Percentiles rank a stretch among this genome's conserved stretches.
phyloP scores from a whole-genome alignment of 2,329 filamentous ascomycete genomes.

The Pseudogymnoascus sp. region DNA sequence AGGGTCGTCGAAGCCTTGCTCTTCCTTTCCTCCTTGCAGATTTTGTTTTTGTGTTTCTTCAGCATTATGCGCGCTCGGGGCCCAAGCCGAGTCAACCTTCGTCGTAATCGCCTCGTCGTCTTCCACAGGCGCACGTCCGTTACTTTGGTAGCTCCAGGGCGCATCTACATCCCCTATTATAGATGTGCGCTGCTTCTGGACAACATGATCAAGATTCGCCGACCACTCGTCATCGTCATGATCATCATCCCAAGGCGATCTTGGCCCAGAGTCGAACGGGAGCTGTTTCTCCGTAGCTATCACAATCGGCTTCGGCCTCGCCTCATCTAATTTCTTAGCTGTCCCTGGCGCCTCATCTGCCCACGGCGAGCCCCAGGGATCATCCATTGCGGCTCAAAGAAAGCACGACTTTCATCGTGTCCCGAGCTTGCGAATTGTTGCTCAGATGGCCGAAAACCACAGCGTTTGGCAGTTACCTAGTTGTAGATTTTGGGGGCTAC shows the following conservation, averaged over 20 bases:
- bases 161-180: neutral
- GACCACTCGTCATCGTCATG: constrained; percentile 25
- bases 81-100: neutral
- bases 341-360: constrained; percentile 26
- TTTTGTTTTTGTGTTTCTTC: neutral
- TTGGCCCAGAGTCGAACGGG: constrained; percentile 19
- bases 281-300: constrained; percentile 17
- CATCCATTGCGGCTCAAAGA: constrained; percentile 28
- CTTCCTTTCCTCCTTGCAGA: neutral
- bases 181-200: neutral
- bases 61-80: neutral
- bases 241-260: constrained; percentile 24
- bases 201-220: constrained; percentile 14
- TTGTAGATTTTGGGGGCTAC: neutral
- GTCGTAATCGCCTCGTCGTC: neutral
- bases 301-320: constrained; percentile 14
- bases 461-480: neutral
- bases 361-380: constrained; percentile 34
- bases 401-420: constrained; percentile 1
- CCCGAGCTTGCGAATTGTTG: neutral
- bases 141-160: neutral
- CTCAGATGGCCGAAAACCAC: neutral
- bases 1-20: neutral
- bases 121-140: neutral
- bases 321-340: constrained; percentile 12